Evolutionary conservation across 495 filamentous ascomycete species (phyloP).

Genomic region (Parathielavia appendiculata): DNA sequence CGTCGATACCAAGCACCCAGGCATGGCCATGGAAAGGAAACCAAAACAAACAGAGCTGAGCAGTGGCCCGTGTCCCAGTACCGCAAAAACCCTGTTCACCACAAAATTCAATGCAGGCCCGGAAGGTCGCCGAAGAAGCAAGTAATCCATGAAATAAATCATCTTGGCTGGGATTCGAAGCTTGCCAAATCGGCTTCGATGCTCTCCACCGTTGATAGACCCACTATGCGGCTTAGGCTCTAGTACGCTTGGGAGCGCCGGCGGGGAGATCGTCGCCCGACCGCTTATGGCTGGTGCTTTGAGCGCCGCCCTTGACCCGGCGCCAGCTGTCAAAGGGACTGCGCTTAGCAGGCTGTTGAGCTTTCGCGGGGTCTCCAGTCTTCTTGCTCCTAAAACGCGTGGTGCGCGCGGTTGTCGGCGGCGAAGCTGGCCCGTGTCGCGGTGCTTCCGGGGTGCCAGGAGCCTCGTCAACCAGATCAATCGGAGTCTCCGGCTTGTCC

Average conservation of each 20-base stretch:
- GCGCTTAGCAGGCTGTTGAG: slow-evolving; percentile 36
- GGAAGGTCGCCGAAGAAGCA: not conserved
- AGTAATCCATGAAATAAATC: slow-evolving; percentile 7
- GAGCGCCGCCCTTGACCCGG: slow-evolving; percentile 49
- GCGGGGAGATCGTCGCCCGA: slow-evolving; percentile 36
- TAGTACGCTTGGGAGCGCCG: slow-evolving; percentile 34
- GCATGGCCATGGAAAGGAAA: slow-evolving; percentile 6
- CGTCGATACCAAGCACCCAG: not conserved
- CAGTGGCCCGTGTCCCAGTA: not conserved
- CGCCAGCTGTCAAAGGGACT: slow-evolving; percentile 66
- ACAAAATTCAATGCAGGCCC: slow-evolving; percentile 5
- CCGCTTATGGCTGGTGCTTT: slow-evolving; percentile 41
- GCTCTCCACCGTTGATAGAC: not conserved
- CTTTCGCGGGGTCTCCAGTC: slow-evolving; percentile 27
- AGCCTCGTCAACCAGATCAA: slow-evolving; percentile 24
- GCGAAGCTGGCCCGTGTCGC: slow-evolving; percentile 49
- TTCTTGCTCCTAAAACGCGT: slow-evolving; percentile 42
- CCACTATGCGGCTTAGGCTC: slow-evolving; percentile 29
- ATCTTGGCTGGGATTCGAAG: slow-evolving; percentile 5
- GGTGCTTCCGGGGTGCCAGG: slow-evolving; percentile 49
- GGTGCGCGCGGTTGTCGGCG: slow-evolving; percentile 51
- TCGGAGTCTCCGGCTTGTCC: slow-evolving; percentile 43
- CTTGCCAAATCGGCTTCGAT: not conserved
- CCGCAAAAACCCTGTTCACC: not conserved
- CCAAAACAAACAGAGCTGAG: slow-evolving; percentile 4